Evolutionary conservation across 2,329 filamentous ascomycete species (phyloP), one percentile per base, ranked within the genome.

Genomic region (Blumeria graminis): DNA sequence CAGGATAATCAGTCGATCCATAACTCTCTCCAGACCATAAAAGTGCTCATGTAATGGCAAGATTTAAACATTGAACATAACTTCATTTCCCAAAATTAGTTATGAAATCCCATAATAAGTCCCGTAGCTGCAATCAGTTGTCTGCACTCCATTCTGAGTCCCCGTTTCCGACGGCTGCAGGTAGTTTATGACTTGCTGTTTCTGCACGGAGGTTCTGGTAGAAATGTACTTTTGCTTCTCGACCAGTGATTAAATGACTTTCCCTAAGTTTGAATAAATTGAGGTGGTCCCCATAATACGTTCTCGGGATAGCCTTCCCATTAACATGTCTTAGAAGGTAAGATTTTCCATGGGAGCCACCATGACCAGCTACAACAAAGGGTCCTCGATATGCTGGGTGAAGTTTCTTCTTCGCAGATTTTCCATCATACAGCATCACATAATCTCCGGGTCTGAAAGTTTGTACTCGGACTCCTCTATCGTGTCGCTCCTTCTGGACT

Each of bases 341-440:
- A 0, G 55, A 56, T 22, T 56, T 56, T 9, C 55, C 41, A n/a
- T 46, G 39, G 18, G 39, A 28, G n/a, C 43, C 41, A 16, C 41
- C 55, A 7, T 35, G 18, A 7, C 55, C 55, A 36, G 41, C 35
- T 22, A 56, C 32, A 18, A 56, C 28, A 38, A 56, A 48, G n/a
- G 55, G 55, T 13, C 52, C 35, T 36, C 36, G 35, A 14, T 55
- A 55, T 11, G 52, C 32, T 32, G 36, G 35, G 32, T 48, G 39
- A 10, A 56, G 39, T 13, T 56, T 28, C 16, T 56, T 56, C 22
- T 50, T 50, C 8, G 55, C 55, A 13, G 55, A 56, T 28, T 56
- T 48, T 10, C 41, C 43, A 48, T 56, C 41, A 48, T 56, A 48
- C 16, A 48, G 18, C 54, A 56, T 56, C 32, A 56, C 54, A 28